Conservation (phyloP, 257 asterid genomes). For the Primulina eburnea region DNA sequence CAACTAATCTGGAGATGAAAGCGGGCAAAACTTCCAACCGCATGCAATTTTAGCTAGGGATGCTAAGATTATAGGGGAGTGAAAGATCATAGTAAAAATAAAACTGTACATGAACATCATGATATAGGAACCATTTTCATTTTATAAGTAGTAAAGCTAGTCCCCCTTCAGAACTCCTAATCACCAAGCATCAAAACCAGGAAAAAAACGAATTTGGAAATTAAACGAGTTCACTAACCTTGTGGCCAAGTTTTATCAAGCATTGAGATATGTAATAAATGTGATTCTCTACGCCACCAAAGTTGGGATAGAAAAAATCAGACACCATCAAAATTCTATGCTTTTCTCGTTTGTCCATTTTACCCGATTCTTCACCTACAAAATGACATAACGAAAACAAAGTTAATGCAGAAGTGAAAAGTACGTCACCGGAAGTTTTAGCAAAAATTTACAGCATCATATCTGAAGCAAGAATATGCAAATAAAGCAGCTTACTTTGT, state of each 20-base stretch:
- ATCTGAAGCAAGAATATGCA: not conserved
- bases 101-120: not conserved
- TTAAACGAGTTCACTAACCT: slow-evolving; percentile 42
- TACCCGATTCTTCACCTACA: not conserved
- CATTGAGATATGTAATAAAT: slow-evolving; percentile 91
- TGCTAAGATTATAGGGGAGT: not conserved
- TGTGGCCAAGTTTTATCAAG: slow-evolving; percentile 84
- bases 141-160: not conserved
- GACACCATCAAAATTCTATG: slow-evolving; percentile 84
- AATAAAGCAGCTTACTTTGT: not conserved
- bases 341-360: slow-evolving; percentile 30
- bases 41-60: not conserved
- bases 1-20: slow-evolving; percentile 2
- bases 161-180: not conserved
- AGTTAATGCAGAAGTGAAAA: not conserved
- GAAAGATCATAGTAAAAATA: too few relatives aligned
- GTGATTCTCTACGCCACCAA: slow-evolving; percentile 96
- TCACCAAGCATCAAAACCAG: slow-evolving; percentile 7
- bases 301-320: slow-evolving; percentile 91
- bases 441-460: too few relatives aligned
- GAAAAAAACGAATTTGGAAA: not conserved
- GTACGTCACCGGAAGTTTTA: not conserved
- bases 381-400: too few relatives aligned
- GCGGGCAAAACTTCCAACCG: not conserved
- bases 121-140: not conserved